Base-by-base conservation (phyloP, 352 stramenopile species). In the Phytopythium montanum region DNA sequence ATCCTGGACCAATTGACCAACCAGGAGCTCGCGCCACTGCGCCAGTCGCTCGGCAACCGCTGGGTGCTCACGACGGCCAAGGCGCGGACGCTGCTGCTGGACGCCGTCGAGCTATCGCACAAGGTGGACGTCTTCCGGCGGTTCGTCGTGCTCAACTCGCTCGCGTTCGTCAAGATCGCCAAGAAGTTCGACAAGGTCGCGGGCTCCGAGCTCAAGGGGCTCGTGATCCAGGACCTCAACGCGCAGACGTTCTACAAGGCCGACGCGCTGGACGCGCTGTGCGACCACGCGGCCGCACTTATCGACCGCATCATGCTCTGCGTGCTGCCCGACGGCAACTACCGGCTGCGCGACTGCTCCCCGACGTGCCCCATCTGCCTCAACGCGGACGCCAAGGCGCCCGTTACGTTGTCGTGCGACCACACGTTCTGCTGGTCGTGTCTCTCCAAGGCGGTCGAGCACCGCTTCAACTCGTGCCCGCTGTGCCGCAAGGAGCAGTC, bases 351-450 rank as follows among this genome's bases (percentile, higher is more conserved):
- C 21, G 56, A 72, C 28, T 51, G 71, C 44, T 56, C 79, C 0
- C 66, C 81, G 2, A 79, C 77, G 50, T 93, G 83, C 39, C 83
- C 81, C 4, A 91, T 93, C 54, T 93, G 83, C 53, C 66, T 93
- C 8, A 74, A 72, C 36, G 54, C 51, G 13, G 65, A 87, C n/a
- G 65, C 88, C 49, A 88, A 89, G 65, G 84, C 68, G 12, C 76
- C 81, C 3, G 87, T 93, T 60, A 88, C 83, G 46, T 65, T 93
- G 25, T 76, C 76, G 0, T 93, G 83, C 59, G 69, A 65, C 7
- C 83, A 93, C 69, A 88, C 81, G 0, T 93, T 93, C 55, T 93
- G 83, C 61, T 93, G 83, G 81, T 86, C 83, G 62, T 93, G 83
- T 57, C 65, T 93, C 28, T 88, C 81, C 3, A 83, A 82, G 46